Percentiles rank a stretch among this genome's conserved stretches.
Evolutionary conservation across 2,329 filamentous ascomycete genomes (phyloP).

Genomic region (Pestalotiopsis fici): DNA sequence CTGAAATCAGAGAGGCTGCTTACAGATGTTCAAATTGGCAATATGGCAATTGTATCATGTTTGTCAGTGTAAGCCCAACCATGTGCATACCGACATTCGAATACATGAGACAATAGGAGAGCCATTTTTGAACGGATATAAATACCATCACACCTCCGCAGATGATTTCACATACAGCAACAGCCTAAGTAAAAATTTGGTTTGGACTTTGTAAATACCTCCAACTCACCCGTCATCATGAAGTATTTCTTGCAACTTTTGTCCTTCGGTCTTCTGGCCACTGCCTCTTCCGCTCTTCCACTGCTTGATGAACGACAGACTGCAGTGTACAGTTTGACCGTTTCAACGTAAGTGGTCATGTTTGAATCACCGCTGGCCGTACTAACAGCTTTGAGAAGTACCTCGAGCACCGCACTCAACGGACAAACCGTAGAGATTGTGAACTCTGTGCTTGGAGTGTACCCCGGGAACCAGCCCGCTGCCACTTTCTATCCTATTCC

Average conservation of each 20-base stretch:
- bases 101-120: not conserved
- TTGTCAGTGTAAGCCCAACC: not conserved
- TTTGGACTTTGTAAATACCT: not conserved
- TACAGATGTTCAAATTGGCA: not conserved
- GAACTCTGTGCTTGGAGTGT: slow-evolving; percentile 29
- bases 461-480: slow-evolving; percentile 16
- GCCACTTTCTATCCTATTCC: slow-evolving; percentile 30
- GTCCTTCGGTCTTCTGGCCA: slow-evolving; percentile 23
- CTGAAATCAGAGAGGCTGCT: not conserved
- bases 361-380: too few relatives aligned
- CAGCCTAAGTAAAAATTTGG: not conserved
- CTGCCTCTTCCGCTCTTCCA: slow-evolving; percentile 21
- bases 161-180: not conserved
- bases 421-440: not conserved
- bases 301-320: slow-evolving; percentile 16
- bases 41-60: not conserved
- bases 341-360: slow-evolving; percentile 21
- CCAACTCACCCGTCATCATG: slow-evolving; percentile 18
- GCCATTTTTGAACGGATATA: not conserved
- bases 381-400: not conserved
- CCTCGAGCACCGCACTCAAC: not conserved
- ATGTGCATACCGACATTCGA: not conserved
- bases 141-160: not conserved
- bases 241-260: slow-evolving; percentile 23
- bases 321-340: slow-evolving; percentile 26